Percentiles rank a stretch among this genome's conserved stretches.
Conservation (phyloP, 495 filamentous ascomycete genomes). For the Aspergillus conjunctus region DNA sequence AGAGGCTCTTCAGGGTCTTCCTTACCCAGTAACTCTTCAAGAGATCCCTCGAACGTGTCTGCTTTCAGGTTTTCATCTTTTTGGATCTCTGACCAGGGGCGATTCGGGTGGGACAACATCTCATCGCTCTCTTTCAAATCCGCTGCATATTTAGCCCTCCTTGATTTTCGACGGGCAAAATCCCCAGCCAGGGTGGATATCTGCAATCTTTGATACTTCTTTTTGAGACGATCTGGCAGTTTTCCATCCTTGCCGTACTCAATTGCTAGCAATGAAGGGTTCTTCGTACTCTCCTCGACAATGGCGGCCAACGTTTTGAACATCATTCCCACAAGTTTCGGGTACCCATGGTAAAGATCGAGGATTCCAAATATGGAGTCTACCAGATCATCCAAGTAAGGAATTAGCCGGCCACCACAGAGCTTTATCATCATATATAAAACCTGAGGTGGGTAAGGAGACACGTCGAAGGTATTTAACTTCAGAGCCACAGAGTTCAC, state of each 20-base stretch:
- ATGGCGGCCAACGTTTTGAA: conserved; percentile 81
- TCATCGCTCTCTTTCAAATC: conserved; percentile 38
- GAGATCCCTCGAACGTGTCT: conserved; percentile 31
- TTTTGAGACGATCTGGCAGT: conserved; percentile 41
- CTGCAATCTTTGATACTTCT: conserved; percentile 36
- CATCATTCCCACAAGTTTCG: conserved; percentile 78
- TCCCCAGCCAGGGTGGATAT: conserved; percentile 43
- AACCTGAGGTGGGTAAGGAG: conserved; percentile 86
- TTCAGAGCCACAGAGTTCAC: conserved; percentile 89
- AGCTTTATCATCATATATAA: conserved; percentile 92
- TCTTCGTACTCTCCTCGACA: conserved; percentile 76
- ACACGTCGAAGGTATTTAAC: conserved; percentile 87
- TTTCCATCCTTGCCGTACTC: conserved; percentile 32
- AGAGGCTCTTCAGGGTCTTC: conserved; percentile 43
- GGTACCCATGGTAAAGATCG: conserved; percentile 92
- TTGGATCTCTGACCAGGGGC: conserved; percentile 38
- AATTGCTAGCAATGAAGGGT: conserved; percentile 58
- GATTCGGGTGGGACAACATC: conserved; percentile 37
- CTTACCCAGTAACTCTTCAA: conserved; percentile 35
- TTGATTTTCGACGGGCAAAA: conserved; percentile 40
- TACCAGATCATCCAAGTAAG: conserved; percentile 89
- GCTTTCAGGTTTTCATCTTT: conserved; percentile 33
- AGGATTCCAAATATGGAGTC: conserved; percentile 87
- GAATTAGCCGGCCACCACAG: conserved; percentile 77
- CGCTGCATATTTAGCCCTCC: conserved; percentile 35